phyloP scores from a whole-genome alignment of 2,329 filamentous ascomycete genomes.

The Albophoma yamanashiensis region DNA sequence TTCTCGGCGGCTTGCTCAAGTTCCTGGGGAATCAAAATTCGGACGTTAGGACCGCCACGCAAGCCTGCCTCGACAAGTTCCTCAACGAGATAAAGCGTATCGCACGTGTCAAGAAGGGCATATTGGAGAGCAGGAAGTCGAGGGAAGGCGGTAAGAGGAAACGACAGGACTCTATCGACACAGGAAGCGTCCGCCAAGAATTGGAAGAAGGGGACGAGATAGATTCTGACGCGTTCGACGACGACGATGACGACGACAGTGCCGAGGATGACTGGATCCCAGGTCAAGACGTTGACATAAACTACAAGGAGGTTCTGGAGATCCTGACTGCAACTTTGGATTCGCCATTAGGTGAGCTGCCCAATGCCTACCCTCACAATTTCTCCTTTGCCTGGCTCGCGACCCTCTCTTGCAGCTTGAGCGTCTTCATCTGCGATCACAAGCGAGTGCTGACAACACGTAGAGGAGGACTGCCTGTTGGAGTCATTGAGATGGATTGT shows the following conservation, averaged over 20 bases:
- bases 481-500: conserved; percentile 94
- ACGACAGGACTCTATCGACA: conserved; percentile 59
- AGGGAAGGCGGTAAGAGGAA: conserved; percentile 58
- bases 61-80: conserved; percentile 80
- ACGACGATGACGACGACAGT: conserved; percentile 25
- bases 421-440: not conserved
- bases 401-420: not conserved
- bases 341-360: conserved; percentile 56
- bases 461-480: conserved; percentile 83
- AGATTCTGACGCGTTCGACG: conserved; percentile 45
- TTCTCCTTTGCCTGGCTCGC: not conserved
- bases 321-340: conserved; percentile 86
- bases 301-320: conserved; percentile 82
- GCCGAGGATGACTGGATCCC: conserved; percentile 93
- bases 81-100: conserved; percentile 91
- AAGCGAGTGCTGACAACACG: conserved; percentile 1
- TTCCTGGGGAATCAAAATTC: conserved; percentile 86
- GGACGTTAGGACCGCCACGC: conserved; percentile 91
- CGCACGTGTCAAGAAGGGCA: conserved; percentile 80
- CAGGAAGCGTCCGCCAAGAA: conserved; percentile 46
- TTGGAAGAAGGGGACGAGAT: conserved; percentile 52
- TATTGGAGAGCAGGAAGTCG: conserved; percentile 73
- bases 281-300: conserved; percentile 91
- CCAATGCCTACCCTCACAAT: not conserved
- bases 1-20: conserved; percentile 78